Percentiles rank a stretch among this genome's conserved stretches.
These are phyloP conservation scores for Fusarium xylarioides DNA, from an alignment of 2,329 filamentous ascomycete genomes.

Conservation along the genomic window DNA sequence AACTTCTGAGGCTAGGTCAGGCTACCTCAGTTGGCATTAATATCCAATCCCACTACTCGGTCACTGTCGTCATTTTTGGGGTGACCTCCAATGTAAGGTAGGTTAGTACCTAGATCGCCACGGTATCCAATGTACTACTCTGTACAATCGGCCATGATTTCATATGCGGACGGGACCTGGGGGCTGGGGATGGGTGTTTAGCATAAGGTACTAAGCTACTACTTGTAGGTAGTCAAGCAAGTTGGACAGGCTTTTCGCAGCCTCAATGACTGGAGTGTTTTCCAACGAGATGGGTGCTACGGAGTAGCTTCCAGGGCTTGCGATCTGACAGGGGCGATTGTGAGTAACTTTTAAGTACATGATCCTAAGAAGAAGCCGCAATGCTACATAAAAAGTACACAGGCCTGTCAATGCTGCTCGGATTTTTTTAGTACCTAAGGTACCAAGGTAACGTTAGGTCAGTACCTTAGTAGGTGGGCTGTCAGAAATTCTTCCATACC, in stretches of 20 bases:
- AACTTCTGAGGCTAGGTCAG: background rate
- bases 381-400: slow-evolving; percentile 4
- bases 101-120: no score
- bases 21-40: background rate
- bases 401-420: background rate
- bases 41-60: background rate
- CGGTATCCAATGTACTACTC: background rate
- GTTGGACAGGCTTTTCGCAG: background rate
- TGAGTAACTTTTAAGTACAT: slow-evolving; percentile 4
- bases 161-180: background rate
- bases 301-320: slow-evolving; percentile 17
- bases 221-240: background rate
- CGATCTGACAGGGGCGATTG: background rate
- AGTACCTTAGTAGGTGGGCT: slow-evolving; percentile 21
- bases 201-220: background rate
- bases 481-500: slow-evolving; percentile 32
- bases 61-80: slow-evolving; percentile 1
- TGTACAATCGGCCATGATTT: background rate
- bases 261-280: slow-evolving; percentile 15
- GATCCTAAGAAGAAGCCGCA: no score
- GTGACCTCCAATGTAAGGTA: slow-evolving; percentile 9
- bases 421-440: slow-evolving; percentile 9
- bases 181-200: slow-evolving; percentile 6
- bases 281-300: slow-evolving; percentile 15
- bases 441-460: background rate